A percentile compares a stretch with the other conserved stretches of the same genome.
These are phyloP conservation scores for Chytriomyces sp. DNA, from an alignment of 192 early-diverging fungal genomes.

Conservation along the genomic window DNA sequence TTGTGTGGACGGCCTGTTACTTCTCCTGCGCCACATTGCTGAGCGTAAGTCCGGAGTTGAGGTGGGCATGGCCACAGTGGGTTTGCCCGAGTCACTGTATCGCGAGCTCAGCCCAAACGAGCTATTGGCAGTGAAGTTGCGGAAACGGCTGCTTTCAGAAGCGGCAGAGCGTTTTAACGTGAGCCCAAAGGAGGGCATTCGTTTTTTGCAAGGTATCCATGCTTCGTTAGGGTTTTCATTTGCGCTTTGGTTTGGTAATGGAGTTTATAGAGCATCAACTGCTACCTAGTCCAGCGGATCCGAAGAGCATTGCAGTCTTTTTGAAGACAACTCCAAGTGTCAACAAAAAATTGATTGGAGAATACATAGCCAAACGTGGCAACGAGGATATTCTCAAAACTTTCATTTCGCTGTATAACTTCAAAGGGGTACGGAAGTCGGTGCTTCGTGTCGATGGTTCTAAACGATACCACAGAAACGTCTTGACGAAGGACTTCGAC, in stretches of 20 bases:
- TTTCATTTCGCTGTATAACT: conserved; percentile 86
- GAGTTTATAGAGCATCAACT: conserved; percentile 42
- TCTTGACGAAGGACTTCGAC: conserved; percentile 92
- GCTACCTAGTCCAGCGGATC: conserved; percentile 50
- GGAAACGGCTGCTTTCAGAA: conserved; percentile 79
- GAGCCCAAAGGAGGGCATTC: conserved; percentile 82
- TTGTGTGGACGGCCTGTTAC: conserved; percentile 72
- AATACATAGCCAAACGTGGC: conserved; percentile 83
- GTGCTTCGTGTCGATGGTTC: not conserved
- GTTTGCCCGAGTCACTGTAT: conserved; percentile 21
- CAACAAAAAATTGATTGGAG: conserved; percentile 85
- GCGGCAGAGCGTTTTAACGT: conserved; percentile 85
- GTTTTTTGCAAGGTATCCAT: conserved; percentile 66
- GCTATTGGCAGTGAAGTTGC: conserved; percentile 51
- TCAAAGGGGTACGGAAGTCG: conserved; percentile 65
- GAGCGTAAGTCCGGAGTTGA: conserved; percentile 47
- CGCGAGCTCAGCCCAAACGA: conserved; percentile 22
- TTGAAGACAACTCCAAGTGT: conserved; percentile 80
- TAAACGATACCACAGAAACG: conserved; percentile 69
- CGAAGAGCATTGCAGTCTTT: conserved; percentile 70
- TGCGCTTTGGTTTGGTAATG: not conserved
- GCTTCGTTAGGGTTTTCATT: not conserved
- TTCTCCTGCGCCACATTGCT: conserved; percentile 72
- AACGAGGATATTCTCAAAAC: conserved; percentile 83
- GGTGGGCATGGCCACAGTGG: not conserved